phyloP scores from a whole-genome alignment of 495 filamentous ascomycete species.

The Aspergillus panamensis region DNA sequence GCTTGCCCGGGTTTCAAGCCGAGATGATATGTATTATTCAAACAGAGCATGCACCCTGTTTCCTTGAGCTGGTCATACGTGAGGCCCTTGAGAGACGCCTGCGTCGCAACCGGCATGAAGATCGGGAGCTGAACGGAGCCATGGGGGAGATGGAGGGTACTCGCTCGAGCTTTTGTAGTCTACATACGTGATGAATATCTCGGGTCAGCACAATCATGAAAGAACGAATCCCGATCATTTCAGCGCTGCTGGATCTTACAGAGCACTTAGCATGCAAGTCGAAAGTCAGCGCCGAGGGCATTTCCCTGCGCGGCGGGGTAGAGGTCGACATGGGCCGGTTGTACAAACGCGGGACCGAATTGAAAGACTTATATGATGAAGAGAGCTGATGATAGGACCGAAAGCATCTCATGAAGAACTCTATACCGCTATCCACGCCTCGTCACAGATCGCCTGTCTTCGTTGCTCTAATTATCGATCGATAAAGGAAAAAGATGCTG shows the following conservation, averaged over 20 bases:
- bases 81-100: slow-evolving; percentile 90
- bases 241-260: slow-evolving; percentile 47
- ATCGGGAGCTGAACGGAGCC: slow-evolving; percentile 84
- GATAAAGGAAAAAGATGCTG: slow-evolving; percentile 10
- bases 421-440: background rate
- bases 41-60: slow-evolving; percentile 83
- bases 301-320: slow-evolving; percentile 36
- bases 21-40: slow-evolving; percentile 98
- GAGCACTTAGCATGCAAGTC: slow-evolving; percentile 81
- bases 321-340: slow-evolving; percentile 37
- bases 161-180: slow-evolving; percentile 95
- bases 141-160: slow-evolving; percentile 84
- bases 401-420: slow-evolving; percentile 17
- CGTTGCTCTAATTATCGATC: slow-evolving; percentile 5
- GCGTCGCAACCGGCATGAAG: slow-evolving; percentile 99
- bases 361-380: background rate
- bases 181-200: slow-evolving; percentile 32
- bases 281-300: slow-evolving; percentile 76
- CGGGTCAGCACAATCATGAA: background rate
- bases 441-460: background rate
- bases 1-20: slow-evolving; percentile 92
- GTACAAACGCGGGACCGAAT: background rate
- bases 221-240: background rate
- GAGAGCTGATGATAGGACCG: background rate
- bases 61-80: slow-evolving; percentile 88